Percentiles rank a stretch among this genome's conserved stretches.
phyloP scores from a whole-genome alignment of 805 yeast species.

The Cyberlindnera samutprakarnensis region DNA sequence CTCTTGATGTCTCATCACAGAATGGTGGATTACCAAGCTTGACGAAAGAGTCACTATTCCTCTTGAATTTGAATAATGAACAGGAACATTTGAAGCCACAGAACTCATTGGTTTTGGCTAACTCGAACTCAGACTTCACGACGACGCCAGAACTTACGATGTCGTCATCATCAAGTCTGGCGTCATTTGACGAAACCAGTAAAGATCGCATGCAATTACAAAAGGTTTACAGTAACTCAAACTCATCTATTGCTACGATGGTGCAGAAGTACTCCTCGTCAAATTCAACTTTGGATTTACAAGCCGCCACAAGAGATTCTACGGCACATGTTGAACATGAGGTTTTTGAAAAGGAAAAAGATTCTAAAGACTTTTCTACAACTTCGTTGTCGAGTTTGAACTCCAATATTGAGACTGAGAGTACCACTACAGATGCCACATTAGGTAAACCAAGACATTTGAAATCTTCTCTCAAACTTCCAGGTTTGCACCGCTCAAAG shows the following conservation, averaged over 20 bases:
- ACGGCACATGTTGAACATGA: not conserved
- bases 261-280: conserved; percentile 19
- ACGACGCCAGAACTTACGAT: conserved; percentile 12
- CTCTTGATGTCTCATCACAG: not conserved
- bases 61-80: conserved; percentile 5
- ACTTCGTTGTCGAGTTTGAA: conserved; percentile 9
- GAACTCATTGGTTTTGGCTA: not conserved
- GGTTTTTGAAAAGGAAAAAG: not conserved
- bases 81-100: too few species aligned
- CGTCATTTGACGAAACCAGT: conserved; percentile 17
- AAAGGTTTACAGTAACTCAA: conserved; percentile 12
- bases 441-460: conserved; percentile 14
- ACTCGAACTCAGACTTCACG: conserved; percentile 10
- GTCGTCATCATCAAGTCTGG: conserved; percentile 11
- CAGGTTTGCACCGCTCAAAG: conserved; percentile 30
- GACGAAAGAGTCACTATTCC: conserved; percentile 9
- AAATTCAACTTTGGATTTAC: conserved; percentile 16
- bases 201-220: conserved; percentile 12
- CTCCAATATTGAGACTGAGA: conserved; percentile 8
- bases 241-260: conserved; percentile 19
- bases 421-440: conserved; percentile 3
- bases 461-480: conserved; percentile 40
- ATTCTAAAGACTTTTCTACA: conserved; percentile 6
- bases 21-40: conserved; percentile 1
- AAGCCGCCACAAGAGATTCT: not conserved